Evolutionary conservation across 1,284 basidiomycete species (phyloP), one percentile per base, ranked within the genome.

Genomic region (Cutaneotrichosporon dermatis): DNA sequence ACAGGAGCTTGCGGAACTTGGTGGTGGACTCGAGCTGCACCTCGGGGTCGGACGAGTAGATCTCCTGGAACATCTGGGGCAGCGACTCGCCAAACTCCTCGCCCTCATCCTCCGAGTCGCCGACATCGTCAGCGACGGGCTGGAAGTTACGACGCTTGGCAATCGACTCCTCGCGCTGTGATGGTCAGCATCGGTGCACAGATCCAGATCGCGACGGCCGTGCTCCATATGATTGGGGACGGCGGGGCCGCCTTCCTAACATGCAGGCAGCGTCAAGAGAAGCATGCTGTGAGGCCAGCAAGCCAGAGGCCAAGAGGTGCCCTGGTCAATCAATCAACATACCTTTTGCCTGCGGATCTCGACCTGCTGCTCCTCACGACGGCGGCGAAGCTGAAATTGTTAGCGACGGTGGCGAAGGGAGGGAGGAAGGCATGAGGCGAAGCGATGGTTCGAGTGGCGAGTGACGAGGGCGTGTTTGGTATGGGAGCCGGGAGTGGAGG

Each of bases 1-100:
- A 98, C 61, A 99, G 86, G 50, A 96, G 83, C 77, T 99, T 99
- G 75, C 96, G 87, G 84, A 99, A 99, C 81, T 92, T 96, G 71
- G 81, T 84, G 34, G 94, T 98, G 69, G 93, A 89, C 77, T 97
- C 93, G 63, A 97, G 83, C 80, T 98, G 94, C 69, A 86, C 87
- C 66, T 98, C 92, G 49, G 87, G 82, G 76, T 94, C 88, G 66
- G 93, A 88, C 56, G 91, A 93, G 80, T 96, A 95, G 50, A 98
- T 92, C 61, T 89, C 93, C 62, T 83, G 79, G 64, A 99, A 87
- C 92, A 99, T 96, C 69, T 71, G 67, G 4, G 83, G 82, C 13
- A 84, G 79, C 85, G 89, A 76, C 75, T 83, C 82, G 73, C 84
- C 80, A 66, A 84, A 79, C 71, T 72, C 72, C 46, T 70, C 69